A percentile compares a stretch with the other conserved stretches of the same genome.
These are phyloP conservation scores for Raphanus hybrid DNA, from an alignment of 441 rosid species.

Conservation along the genomic window DNA sequence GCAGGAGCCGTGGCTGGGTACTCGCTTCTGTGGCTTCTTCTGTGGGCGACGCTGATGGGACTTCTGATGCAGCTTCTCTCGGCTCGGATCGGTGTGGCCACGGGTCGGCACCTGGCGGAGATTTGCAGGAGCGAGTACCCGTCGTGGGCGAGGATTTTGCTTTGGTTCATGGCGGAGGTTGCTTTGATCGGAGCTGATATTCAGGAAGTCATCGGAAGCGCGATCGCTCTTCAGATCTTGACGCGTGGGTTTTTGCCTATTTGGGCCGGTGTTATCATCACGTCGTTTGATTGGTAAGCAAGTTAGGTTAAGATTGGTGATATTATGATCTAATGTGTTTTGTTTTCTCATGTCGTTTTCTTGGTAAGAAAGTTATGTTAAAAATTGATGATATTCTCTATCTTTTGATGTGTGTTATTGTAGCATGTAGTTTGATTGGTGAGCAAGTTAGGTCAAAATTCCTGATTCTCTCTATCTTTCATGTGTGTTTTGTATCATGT, in stretches of 20 bases:
- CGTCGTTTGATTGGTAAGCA: constrained; percentile 75
- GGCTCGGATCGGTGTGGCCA: constrained; percentile 85
- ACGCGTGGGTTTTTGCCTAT: constrained; percentile 81
- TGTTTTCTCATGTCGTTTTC: too few species aligned
- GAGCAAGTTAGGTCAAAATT: constrained; percentile 12
- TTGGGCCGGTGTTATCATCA: constrained; percentile 87
- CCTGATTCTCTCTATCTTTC: background rate
- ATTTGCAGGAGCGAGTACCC: constrained; percentile 86
- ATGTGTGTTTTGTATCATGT: constrained; percentile 7
- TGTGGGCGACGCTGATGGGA: constrained; percentile 95
- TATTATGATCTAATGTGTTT: too few species aligned
- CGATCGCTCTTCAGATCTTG: constrained; percentile 89
- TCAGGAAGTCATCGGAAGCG: constrained; percentile 95
- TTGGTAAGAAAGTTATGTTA: background rate
- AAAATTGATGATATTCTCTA: background rate
- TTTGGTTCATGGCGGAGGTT: constrained; percentile 95
- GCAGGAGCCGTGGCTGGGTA: constrained; percentile 95
- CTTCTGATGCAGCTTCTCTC: constrained; percentile 84
- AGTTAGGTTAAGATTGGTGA: background rate
- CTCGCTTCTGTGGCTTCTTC: constrained; percentile 82
- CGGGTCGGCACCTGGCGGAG: constrained; percentile 91
- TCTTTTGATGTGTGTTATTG: constrained; percentile 1
- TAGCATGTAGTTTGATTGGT: constrained; percentile 62
- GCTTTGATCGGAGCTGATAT: constrained; percentile 95
- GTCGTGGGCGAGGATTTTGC: constrained; percentile 66